Base-by-base conservation (phyloP, 306 rosid genomes). In the Quercus ilex region DNA sequence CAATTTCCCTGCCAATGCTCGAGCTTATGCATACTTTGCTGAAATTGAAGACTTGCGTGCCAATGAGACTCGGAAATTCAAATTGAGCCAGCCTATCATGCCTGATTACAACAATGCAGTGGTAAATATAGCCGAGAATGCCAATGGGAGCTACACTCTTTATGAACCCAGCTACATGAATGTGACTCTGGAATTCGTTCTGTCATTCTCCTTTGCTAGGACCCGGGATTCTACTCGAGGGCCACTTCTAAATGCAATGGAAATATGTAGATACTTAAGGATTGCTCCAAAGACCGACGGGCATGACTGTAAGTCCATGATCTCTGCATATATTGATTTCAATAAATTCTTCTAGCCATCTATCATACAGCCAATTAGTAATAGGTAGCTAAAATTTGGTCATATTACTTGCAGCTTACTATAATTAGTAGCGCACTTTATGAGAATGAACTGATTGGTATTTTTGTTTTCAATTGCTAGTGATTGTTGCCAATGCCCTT, bases 91-190 rank as follows among this genome's bases (percentile, higher is more conserved):
- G 79, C 99, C 97, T 71, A 77, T 75, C 73, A 78, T 89, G 25
- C 82, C 83, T 53, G 99, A 94, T 76, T 88, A 87, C 41, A 92
- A 92, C 83, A 85, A 83, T 81, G 97, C 99, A 33, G 95, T 90
- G 64, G 99, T 94, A 68, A 92, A 94, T 85, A 92, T 94, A 46
- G 99, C 95, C 17, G 97, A 92, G 91, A 92, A 94, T 90, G 99
- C 99, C 25, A 92, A 94, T 81, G 97, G 95, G 52, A 89, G 88
- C 80, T 94, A 86, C 87, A 92, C 89, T 62, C 97, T 94, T 84
- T 94, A 94, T 79, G 99, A 94, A 80, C 99, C 97, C 26, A 94
- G 98, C 81, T 94, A 94, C 82, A 92, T 94, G 97, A 94, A 92
- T 79, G 97, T 90, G 82, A 89, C 87, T 74, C 77, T 94, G 79